A percentile compares a stretch with the other conserved stretches of the same genome.
phyloP scores from a whole-genome alignment of 2,329 filamentous ascomycete genomes.

The Parafenestella ontariensis region DNA sequence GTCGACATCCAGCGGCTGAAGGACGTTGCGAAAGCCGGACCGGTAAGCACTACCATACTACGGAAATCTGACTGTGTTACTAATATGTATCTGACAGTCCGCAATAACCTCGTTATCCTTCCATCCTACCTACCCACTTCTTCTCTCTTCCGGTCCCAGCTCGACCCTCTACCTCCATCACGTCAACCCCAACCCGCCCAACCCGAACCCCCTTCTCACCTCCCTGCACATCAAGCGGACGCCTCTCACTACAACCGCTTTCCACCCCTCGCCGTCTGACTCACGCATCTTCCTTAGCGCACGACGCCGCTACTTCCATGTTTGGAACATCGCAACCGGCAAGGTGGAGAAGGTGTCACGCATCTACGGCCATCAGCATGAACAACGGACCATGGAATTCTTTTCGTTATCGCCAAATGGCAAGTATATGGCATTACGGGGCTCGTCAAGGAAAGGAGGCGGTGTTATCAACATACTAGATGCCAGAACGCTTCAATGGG shows the following conservation, averaged over 20 bases:
- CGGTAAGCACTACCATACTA: slow-evolving; percentile 52
- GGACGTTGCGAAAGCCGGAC: slow-evolving; percentile 81
- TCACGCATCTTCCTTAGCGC: slow-evolving; percentile 88
- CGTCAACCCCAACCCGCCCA: slow-evolving; percentile 75
- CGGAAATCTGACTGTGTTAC: slow-evolving; percentile 2
- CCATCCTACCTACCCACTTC: slow-evolving; percentile 85
- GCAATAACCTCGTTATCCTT: slow-evolving; percentile 85
- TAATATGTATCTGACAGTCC: slow-evolving; percentile 53
- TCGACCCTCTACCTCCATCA: slow-evolving; percentile 90
- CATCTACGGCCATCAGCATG: slow-evolving; percentile 75
- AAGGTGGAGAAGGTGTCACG: slow-evolving; percentile 81
- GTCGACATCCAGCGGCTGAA: slow-evolving; percentile 89
- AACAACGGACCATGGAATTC: slow-evolving; percentile 88
- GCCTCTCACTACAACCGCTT: slow-evolving; percentile 83
- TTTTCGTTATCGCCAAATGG: slow-evolving; percentile 90
- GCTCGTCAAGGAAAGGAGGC: slow-evolving; percentile 81
- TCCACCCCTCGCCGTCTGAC: slow-evolving; percentile 71
- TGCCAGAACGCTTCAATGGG: slow-evolving; percentile 83
- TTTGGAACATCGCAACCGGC: slow-evolving; percentile 87
- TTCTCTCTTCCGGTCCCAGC: slow-evolving; percentile 87
- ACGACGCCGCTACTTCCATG: slow-evolving; percentile 88
- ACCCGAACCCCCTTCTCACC: slow-evolving; percentile 87
- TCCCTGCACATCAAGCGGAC: slow-evolving; percentile 86
- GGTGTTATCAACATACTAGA: slow-evolving; percentile 87
- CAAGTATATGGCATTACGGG: slow-evolving; percentile 81